Evolutionary conservation across 257 asterid genomes (phyloP).

Genomic region (Lantana camara): DNA sequence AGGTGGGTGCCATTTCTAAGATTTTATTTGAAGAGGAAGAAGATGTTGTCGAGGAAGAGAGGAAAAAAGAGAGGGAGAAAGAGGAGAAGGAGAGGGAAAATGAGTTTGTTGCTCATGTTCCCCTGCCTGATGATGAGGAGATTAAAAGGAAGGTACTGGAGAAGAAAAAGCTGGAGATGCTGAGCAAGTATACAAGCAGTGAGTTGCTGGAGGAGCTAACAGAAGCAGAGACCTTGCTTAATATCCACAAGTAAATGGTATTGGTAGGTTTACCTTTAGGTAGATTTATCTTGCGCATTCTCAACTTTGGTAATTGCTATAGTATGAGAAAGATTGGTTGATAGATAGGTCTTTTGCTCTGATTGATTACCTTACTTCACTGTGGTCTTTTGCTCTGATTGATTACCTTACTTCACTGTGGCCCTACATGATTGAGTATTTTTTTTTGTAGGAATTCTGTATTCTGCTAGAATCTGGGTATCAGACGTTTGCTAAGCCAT

Average conservation of each 20-base stretch:
- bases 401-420: not conserved
- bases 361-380: not conserved
- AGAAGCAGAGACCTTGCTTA: conserved; percentile 84
- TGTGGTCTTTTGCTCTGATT: not conserved
- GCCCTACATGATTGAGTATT: too few relatives aligned
- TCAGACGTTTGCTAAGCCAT: too few relatives aligned
- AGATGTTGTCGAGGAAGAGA: conserved; percentile 90
- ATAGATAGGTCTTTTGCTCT: not conserved
- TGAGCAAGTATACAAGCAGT: conserved; percentile 77
- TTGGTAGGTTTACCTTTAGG: not conserved
- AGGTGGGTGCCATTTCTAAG: conserved; percentile 70
- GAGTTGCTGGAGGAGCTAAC: conserved; percentile 70
- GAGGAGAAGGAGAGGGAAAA: conserved; percentile 67
- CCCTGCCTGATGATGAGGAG: conserved; percentile 90
- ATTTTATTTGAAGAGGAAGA: conserved; percentile 88
- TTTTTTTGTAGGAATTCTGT: too few relatives aligned
- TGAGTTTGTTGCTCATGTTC: conserved; percentile 88
- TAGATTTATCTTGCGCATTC: not conserved
- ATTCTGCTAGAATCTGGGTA: too few relatives aligned
- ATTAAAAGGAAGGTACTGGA: conserved; percentile 84
- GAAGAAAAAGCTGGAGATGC: conserved; percentile 85
- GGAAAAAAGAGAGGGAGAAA: conserved; percentile 60
- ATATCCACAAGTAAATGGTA: conserved; percentile 62
- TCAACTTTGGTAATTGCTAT: not conserved
- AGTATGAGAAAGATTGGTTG: not conserved